phyloP scores from a whole-genome alignment of 495 filamentous ascomycete genomes.

The Letharia columbiana region DNA sequence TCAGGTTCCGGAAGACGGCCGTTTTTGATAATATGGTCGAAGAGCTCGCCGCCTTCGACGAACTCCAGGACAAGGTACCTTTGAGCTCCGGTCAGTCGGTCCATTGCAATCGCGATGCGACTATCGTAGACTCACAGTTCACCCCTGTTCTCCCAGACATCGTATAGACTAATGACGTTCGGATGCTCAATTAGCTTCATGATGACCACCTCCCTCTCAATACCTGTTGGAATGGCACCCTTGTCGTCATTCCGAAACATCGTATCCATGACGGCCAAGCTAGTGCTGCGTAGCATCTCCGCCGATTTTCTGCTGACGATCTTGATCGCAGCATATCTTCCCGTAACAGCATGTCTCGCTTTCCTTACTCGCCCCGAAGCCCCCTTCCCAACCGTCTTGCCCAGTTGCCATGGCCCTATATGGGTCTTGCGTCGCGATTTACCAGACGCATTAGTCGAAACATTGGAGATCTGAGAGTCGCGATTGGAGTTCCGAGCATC shows the following conservation, averaged over 20 bases:
- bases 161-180: slow-evolving; percentile 82
- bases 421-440: slow-evolving; percentile 63
- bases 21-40: slow-evolving; percentile 62
- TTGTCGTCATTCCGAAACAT: slow-evolving; percentile 41
- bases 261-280: slow-evolving; percentile 62
- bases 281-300: slow-evolving; percentile 61
- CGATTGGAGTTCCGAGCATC: slow-evolving; percentile 49
- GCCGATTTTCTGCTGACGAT: slow-evolving; percentile 76
- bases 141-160: slow-evolving; percentile 92
- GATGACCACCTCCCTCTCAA: slow-evolving; percentile 89
- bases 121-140: slow-evolving; percentile 63
- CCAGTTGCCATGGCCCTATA: slow-evolving; percentile 85
- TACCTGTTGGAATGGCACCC: slow-evolving; percentile 68
- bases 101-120: not conserved
- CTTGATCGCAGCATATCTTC: slow-evolving; percentile 72
- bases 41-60: slow-evolving; percentile 84
- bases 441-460: slow-evolving; percentile 52
- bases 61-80: slow-evolving; percentile 98
- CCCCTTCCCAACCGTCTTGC: slow-evolving; percentile 76
- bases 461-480: slow-evolving; percentile 62
- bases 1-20: slow-evolving; percentile 67
- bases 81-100: slow-evolving; percentile 11
- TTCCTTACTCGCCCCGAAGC: slow-evolving; percentile 75
- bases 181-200: slow-evolving; percentile 93
- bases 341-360: slow-evolving; percentile 65